Percentiles rank a stretch among this genome's conserved stretches.
Evolutionary conservation across 345 rosid genomes (phyloP).

Genomic region (Eutrema heterophyllum): DNA sequence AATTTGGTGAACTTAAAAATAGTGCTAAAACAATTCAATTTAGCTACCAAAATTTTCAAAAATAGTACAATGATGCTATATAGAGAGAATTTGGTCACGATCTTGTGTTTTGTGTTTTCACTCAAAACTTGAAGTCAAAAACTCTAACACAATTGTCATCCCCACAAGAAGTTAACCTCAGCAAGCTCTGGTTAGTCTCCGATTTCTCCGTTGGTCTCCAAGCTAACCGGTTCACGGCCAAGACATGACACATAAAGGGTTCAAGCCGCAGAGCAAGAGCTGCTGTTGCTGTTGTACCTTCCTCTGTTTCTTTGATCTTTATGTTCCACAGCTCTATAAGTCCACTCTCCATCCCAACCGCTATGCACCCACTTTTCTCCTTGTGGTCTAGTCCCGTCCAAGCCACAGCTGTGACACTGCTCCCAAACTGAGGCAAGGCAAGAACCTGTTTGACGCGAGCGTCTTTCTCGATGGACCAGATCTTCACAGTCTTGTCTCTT

Average conservation of each 20-base stretch:
- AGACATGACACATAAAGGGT: slow-evolving; percentile 69
- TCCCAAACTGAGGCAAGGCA: slow-evolving; percentile 55
- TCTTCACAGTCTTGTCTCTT: slow-evolving; percentile 89
- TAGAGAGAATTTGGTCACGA: not conserved
- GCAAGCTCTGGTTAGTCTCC: slow-evolving; percentile 30
- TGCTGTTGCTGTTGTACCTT: slow-evolving; percentile 32
- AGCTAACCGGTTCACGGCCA: slow-evolving; percentile 65
- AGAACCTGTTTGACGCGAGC: slow-evolving; percentile 46
- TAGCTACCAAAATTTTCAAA: not conserved
- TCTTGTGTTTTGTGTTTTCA: slow-evolving; percentile 13
- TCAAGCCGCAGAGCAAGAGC: slow-evolving; percentile 39
- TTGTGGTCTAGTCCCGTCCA: slow-evolving; percentile 66
- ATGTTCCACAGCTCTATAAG: slow-evolving; percentile 67
- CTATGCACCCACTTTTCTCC: slow-evolving; percentile 50
- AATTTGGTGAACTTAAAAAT: too few relatives aligned
- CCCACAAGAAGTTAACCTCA: slow-evolving; percentile 73
- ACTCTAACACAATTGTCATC: slow-evolving; percentile 84
- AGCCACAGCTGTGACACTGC: slow-evolving; percentile 82
- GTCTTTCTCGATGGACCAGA: slow-evolving; percentile 61
- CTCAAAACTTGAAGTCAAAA: slow-evolving; percentile 41
- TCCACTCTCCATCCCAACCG: slow-evolving; percentile 83
- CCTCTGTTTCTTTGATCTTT: slow-evolving; percentile 24
- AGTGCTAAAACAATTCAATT: not conserved
- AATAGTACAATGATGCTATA: not conserved
- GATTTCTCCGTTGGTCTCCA: slow-evolving; percentile 52